Evolutionary conservation across 2,329 filamentous ascomycete genomes (phyloP).

Genomic region (Davidsoniella virescens): DNA sequence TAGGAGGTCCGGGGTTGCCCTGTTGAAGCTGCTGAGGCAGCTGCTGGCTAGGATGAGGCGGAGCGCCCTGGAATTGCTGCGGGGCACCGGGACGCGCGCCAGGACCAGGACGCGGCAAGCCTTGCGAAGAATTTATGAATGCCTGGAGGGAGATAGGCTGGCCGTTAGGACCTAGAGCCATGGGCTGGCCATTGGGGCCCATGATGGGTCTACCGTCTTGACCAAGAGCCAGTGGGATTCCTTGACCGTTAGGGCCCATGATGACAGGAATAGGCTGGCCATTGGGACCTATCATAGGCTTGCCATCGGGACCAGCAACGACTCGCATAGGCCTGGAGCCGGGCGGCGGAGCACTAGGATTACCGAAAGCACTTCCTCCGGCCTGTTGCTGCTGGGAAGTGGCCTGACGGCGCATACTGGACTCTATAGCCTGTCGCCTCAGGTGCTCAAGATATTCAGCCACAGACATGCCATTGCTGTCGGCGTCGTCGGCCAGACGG

Average conservation of each 20-base stretch:
- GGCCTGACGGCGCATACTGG: constrained; percentile 26
- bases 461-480: constrained; percentile 69
- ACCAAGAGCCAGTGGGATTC: constrained; percentile 2
- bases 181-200: constrained; percentile 2
- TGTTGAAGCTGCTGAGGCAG: constrained; percentile 23
- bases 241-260: constrained; percentile 11
- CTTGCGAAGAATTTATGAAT: constrained; percentile 3
- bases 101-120: background rate
- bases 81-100: background rate
- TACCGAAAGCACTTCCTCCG: background rate
- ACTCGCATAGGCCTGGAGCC: constrained; percentile 7
- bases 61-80: constrained; percentile 1
- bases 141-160: constrained; percentile 1
- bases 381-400: constrained; percentile 10
- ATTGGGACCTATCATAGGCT: constrained; percentile 8
- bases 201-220: background rate
- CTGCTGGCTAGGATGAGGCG: constrained; percentile 19
- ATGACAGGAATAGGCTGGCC: constrained; percentile 11
- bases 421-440: constrained; percentile 37
- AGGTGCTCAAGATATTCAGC: constrained; percentile 66
- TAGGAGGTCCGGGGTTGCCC: constrained; percentile 20
- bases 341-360: background rate
- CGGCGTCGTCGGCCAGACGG: constrained; percentile 66
- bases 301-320: constrained; percentile 8
- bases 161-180: background rate